phyloP scores from a whole-genome alignment of 257 asterid species.

The Parsonsia alboflavescens region DNA sequence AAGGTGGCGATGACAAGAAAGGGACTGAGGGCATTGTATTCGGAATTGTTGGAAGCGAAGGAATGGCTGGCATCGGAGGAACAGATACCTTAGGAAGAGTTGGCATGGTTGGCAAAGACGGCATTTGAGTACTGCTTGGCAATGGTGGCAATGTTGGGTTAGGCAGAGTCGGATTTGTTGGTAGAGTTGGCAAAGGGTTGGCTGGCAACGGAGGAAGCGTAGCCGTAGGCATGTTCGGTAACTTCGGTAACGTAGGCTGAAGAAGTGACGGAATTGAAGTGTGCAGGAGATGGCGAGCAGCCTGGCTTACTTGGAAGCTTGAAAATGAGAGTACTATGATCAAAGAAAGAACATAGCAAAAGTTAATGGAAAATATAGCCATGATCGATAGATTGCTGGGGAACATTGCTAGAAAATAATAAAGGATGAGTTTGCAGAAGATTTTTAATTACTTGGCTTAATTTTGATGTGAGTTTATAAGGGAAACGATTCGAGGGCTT shows the following conservation, averaged over 20 bases:
- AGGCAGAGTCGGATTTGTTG: no score
- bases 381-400: no score
- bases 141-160: no score
- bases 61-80: conserved; percentile 23
- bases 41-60: conserved; percentile 17
- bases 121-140: conserved; percentile 5
- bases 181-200: not conserved
- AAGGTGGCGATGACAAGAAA: conserved; percentile 31
- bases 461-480: no score
- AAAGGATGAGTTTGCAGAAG: no score
- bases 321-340: conserved; percentile 3
- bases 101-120: conserved; percentile 17
- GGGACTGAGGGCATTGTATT: conserved; percentile 31
- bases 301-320: conserved; percentile 3
- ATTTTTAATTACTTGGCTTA: no score
- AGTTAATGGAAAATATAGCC: no score
- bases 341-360: not conserved
- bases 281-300: conserved; percentile 12
- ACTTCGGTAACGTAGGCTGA: conserved; percentile 1
- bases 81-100: conserved; percentile 21
- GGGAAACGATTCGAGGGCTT: no score
- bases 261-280: conserved; percentile 12
- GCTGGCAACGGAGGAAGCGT: conserved; percentile 16
- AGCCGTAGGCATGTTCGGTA: conserved; percentile 15
- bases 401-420: no score